Percentiles rank a stretch among this genome's conserved stretches.
Evolutionary conservation across 345 rosid genomes (phyloP).

Genomic region (Angophora floribunda): DNA sequence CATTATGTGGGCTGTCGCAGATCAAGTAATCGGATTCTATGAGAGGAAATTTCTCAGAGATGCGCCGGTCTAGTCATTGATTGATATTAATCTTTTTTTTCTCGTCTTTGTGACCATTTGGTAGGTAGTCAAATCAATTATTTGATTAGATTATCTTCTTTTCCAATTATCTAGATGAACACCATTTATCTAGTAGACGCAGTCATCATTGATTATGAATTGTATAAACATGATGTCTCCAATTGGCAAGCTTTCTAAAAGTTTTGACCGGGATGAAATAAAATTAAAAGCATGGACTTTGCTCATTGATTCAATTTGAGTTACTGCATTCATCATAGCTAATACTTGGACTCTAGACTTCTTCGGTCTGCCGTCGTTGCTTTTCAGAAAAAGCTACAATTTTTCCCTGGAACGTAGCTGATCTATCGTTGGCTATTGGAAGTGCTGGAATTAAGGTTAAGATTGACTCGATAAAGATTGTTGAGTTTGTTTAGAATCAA

Average conservation of each 20-base stretch:
- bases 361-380: not conserved
- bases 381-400: not conserved
- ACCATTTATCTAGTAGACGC: not conserved
- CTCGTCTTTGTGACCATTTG: not conserved
- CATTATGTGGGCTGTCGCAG: constrained; percentile 98
- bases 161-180: not conserved
- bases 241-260: not conserved
- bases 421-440: not conserved
- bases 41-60: constrained; percentile 49
- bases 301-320: not conserved
- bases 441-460: not conserved
- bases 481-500: not conserved
- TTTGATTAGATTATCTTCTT: not conserved
- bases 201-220: not conserved
- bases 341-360: not conserved
- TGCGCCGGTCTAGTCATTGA: constrained; percentile 33
- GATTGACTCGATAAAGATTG: not conserved
- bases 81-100: not conserved
- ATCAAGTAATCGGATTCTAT: constrained; percentile 76
- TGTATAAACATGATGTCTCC: not conserved
- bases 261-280: not conserved
- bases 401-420: not conserved
- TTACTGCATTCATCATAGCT: not conserved
- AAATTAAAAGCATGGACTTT: not conserved
- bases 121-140: not conserved